Percentiles rank a stretch among this genome's conserved stretches.
phyloP scores from a whole-genome alignment of 2,329 filamentous ascomycete genomes.

The Juglanconis juglandina region DNA sequence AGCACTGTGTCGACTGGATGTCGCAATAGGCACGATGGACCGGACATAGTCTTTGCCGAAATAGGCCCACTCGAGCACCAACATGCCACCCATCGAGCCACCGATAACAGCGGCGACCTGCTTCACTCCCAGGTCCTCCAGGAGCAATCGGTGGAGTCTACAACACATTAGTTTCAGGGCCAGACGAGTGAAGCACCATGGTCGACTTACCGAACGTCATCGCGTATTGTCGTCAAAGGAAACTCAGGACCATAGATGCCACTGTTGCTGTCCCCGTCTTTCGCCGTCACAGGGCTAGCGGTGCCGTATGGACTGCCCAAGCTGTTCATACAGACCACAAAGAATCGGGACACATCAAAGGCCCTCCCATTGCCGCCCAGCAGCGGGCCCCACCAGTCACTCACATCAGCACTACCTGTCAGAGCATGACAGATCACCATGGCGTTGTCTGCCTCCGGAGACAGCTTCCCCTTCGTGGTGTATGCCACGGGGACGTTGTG shows the following conservation, averaged over 20 bases:
- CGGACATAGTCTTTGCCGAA: constrained; percentile 82
- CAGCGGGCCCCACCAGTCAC: constrained; percentile 85
- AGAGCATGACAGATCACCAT: constrained; percentile 81
- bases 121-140: constrained; percentile 76
- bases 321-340: constrained; percentile 82
- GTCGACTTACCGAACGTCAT: constrained; percentile 79
- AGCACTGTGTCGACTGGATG: constrained; percentile 78
- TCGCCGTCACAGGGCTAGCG: constrained; percentile 84
- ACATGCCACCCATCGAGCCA: constrained; percentile 85
- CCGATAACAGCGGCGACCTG: constrained; percentile 77
- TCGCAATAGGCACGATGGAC: constrained; percentile 78
- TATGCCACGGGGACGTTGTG: constrained; percentile 71
- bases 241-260: constrained; percentile 93
- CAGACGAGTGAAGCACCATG: background rate
- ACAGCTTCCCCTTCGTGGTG: constrained; percentile 61
- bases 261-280: constrained; percentile 71
- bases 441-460: constrained; percentile 58
- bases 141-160: constrained; percentile 73
- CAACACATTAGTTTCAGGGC: background rate
- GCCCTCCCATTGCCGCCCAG: constrained; percentile 73
- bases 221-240: constrained; percentile 87
- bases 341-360: constrained; percentile 80
- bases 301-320: constrained; percentile 82
- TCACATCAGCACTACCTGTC: constrained; percentile 79
- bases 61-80: constrained; percentile 89